Evolutionary conservation across 2,329 filamentous ascomycete species (phyloP), one percentile per base, ranked within the genome.

Genomic region (Nemania diffusa): DNA sequence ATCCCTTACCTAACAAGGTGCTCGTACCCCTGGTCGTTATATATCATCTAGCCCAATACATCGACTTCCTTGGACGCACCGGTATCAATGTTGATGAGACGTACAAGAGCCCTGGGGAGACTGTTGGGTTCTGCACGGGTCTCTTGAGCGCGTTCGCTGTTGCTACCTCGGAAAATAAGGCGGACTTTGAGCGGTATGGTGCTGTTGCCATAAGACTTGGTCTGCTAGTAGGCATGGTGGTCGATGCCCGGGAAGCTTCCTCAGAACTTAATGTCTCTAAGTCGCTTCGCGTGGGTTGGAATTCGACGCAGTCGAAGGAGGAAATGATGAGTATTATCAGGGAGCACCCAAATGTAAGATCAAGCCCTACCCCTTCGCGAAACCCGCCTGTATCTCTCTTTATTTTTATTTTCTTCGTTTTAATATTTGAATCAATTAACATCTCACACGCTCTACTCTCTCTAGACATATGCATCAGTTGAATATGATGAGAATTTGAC

Each of bases 41-140:
- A 44, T 70, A 70, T 1, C 81, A 83, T 32, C 69, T 64, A 26
- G 34, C 57, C n/a, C 65, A 62, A 51, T 57, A 65, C 42, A 44
- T 40, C 20, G 42, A 40, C 15, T 56, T 60, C 37, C 48, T 55
- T 44, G 46, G 9, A 46, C 44, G 26, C 5, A 46, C 53, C 17
- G 57, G 52, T 5, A 22, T 62, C 11, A 50, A 66, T 22, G 13
- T 50, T 5, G 40, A 60, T 3, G 50, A 61, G 22, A 17, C 40
- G 15, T 60, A 29, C 29, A 60, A 51, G 37, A 56, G 6, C 15
- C 29, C 24, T n/a, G 15, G 32, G 3, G 72, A 77, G 69, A 74
- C 73, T 0, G 44, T 78, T 0, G 82, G 82, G 0, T 78, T 83
- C 58, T 84, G 82, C 40, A 77, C 77, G 0, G 81, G 82, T 0